phyloP scores from a whole-genome alignment of 257 asterid species.

The Galeopsis tetrahit region DNA sequence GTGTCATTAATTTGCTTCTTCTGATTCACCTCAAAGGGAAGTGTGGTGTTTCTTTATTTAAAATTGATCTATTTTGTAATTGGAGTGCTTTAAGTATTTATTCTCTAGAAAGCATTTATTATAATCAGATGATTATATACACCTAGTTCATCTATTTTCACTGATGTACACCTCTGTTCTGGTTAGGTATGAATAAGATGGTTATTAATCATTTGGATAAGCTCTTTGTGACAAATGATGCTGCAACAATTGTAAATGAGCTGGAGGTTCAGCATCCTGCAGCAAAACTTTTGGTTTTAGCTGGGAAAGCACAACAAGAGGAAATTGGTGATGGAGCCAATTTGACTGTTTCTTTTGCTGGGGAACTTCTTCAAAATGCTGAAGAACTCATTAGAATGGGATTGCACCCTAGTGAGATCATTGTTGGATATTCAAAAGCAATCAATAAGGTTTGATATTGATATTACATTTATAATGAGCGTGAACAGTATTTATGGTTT shows the following conservation, averaged over 20 bases:
- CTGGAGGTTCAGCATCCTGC: conserved; percentile 99
- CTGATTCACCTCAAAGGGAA: not conserved
- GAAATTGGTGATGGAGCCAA: conserved; percentile 99
- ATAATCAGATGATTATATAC: not conserved
- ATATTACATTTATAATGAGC: not conserved
- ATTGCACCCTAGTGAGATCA: conserved; percentile 92
- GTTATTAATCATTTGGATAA: conserved; percentile 96
- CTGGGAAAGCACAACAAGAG: conserved; percentile 97
- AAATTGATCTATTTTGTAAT: not conserved
- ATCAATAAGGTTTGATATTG: conserved; percentile 64
- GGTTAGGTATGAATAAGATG: conserved; percentile 96
- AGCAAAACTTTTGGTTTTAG: conserved; percentile 92
- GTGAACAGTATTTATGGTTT: conserved; percentile 1
- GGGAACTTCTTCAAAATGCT: conserved; percentile 94
- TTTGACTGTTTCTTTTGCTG: conserved; percentile 90
- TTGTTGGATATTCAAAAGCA: conserved; percentile 84
- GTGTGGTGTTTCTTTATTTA: not conserved
- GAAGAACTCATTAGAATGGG: conserved; percentile 99
- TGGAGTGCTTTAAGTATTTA: not conserved
- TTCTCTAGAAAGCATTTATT: not conserved
- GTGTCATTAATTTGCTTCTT: not conserved
- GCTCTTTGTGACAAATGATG: conserved; percentile 94
- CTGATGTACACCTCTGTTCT: conserved; percentile 11
- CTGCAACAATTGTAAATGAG: conserved; percentile 91
- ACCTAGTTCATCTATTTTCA: not conserved